phyloP scores from a whole-genome alignment of 108 stramenopile species.

The Stephanodiscus triporus region DNA sequence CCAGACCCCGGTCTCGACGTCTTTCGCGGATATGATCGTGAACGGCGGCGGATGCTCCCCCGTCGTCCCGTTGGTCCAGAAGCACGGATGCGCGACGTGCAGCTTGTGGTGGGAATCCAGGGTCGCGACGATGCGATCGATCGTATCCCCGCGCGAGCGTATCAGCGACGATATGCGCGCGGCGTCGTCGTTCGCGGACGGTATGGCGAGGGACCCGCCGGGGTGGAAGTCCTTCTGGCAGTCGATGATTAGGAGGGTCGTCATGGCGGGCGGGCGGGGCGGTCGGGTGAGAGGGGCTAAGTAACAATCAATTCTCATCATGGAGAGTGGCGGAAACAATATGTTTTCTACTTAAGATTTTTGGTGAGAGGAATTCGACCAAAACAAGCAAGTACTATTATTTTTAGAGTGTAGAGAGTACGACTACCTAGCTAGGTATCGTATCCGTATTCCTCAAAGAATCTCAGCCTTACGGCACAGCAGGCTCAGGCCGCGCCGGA shows the following conservation, averaged over 20 bases:
- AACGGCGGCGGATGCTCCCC: conserved; percentile 74
- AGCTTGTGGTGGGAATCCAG: conserved; percentile 89
- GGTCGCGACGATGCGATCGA: conserved; percentile 87
- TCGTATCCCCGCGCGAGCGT: conserved; percentile 37
- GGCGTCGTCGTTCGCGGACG: conserved; percentile 83
- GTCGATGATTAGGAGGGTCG: conserved; percentile 88
- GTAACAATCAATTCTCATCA: too few species aligned
- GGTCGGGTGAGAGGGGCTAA: too few species aligned
- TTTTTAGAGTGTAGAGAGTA: too few species aligned
- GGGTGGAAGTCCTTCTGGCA: conserved; percentile 94
- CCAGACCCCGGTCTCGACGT: conserved; percentile 36
- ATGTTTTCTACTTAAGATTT: too few species aligned
- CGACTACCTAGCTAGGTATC: too few species aligned
- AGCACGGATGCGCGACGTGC: conserved; percentile 94
- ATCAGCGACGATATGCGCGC: conserved; percentile 77
- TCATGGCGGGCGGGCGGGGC: too few species aligned
- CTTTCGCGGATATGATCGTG: conserved; percentile 71
- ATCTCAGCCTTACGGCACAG: too few species aligned
- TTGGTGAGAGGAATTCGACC: too few species aligned
- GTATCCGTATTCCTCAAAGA: too few species aligned
- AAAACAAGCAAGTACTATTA: too few species aligned
- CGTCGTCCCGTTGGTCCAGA: conserved; percentile 63
- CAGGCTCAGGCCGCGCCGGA: too few species aligned
- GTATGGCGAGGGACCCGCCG: conserved; percentile 90
- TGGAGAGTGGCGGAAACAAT: too few species aligned